Conservation (phyloP, 2,329 filamentous ascomycete genomes). For the Sporothrix brunneoviolacea region DNA sequence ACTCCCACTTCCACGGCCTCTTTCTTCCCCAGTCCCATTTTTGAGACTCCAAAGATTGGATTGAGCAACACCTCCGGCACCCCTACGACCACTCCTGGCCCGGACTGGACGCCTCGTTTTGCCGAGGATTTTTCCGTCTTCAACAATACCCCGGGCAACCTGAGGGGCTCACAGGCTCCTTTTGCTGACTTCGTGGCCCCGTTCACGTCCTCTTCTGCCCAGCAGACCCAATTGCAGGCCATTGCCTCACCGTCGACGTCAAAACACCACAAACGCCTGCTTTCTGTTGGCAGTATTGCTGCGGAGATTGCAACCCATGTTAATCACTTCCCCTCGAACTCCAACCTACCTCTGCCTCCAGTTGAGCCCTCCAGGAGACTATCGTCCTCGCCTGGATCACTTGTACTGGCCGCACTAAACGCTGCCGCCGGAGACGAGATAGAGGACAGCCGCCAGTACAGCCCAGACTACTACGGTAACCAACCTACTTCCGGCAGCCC, state of each 20-base stretch:
- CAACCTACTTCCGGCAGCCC: slow-evolving; percentile 23
- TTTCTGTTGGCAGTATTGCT: slow-evolving; percentile 44
- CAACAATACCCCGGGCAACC: slow-evolving; percentile 55
- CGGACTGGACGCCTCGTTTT: slow-evolving; percentile 53
- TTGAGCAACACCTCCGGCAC: slow-evolving; percentile 38
- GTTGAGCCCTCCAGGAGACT: slow-evolving; percentile 54
- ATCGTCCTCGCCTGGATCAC: slow-evolving; percentile 49
- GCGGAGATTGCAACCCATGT: slow-evolving; percentile 54
- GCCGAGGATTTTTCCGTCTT: slow-evolving; percentile 61
- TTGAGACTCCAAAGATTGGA: slow-evolving; percentile 49
- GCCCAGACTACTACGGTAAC: slow-evolving; percentile 4
- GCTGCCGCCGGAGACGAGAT: slow-evolving; percentile 10
- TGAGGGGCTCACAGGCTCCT: slow-evolving; percentile 38
- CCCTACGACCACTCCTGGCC: slow-evolving; percentile 11
- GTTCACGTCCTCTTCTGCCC: slow-evolving; percentile 26
- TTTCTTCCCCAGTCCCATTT: slow-evolving; percentile 47
- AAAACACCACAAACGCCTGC: slow-evolving; percentile 35
- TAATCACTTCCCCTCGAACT: slow-evolving; percentile 51
- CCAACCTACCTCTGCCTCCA: slow-evolving; percentile 48
- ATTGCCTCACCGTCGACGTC: slow-evolving; percentile 13
- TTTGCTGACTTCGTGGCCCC: slow-evolving; percentile 39
- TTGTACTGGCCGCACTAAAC: slow-evolving; percentile 26
- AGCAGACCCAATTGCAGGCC: slow-evolving; percentile 20
- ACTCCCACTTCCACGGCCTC: slow-evolving; percentile 45
- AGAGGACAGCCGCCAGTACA: neutral